These are phyloP conservation scores for Aureobasidium sp. DNA, from an alignment of 2,329 filamentous ascomycete genomes.

Conservation along the genomic window DNA sequence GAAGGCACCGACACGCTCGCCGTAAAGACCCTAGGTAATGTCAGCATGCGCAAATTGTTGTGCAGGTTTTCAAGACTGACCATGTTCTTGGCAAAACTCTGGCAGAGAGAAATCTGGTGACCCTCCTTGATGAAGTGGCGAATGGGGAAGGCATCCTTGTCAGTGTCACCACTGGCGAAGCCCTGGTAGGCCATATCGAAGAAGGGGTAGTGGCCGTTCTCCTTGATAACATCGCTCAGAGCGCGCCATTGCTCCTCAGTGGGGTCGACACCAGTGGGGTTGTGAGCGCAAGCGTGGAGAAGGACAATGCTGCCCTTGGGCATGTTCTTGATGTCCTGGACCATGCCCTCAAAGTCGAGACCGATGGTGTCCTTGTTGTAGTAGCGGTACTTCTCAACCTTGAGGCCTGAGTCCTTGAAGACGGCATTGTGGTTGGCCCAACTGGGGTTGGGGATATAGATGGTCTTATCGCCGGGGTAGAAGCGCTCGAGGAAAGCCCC, in stretches of 20 bases:
- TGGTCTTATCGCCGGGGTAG: conserved; percentile 85
- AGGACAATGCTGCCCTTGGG: conserved; percentile 83
- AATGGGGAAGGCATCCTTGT: conserved; percentile 88
- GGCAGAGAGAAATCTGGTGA: conserved; percentile 78
- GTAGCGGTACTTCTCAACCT: conserved; percentile 94
- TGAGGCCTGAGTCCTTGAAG: conserved; percentile 85
- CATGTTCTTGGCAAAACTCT: conserved; percentile 99
- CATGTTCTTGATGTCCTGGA: conserved; percentile 82
- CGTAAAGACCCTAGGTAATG: conserved; percentile 71
- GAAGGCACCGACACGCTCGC: conserved; percentile 96
- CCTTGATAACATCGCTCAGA: conserved; percentile 81
- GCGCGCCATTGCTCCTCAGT: conserved; percentile 86
- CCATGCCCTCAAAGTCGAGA: conserved; percentile 90
- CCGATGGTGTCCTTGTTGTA: conserved; percentile 99
- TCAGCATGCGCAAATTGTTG: conserved; percentile 16
- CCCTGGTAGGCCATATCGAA: conserved; percentile 99
- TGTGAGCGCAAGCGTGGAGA: conserved; percentile 95
- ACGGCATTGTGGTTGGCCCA: conserved; percentile 99
- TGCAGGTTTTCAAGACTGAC: conserved; percentile 37
- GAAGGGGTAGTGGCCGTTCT: conserved; percentile 83
- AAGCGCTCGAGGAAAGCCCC: conserved; percentile 87
- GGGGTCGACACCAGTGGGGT: conserved; percentile 94
- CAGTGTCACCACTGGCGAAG: conserved; percentile 85
- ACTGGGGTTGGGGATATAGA: conserved; percentile 92
- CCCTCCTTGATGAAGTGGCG: conserved; percentile 90